Conservation (phyloP, 805 yeast genomes). For the Starmerella asiatica region DNA sequence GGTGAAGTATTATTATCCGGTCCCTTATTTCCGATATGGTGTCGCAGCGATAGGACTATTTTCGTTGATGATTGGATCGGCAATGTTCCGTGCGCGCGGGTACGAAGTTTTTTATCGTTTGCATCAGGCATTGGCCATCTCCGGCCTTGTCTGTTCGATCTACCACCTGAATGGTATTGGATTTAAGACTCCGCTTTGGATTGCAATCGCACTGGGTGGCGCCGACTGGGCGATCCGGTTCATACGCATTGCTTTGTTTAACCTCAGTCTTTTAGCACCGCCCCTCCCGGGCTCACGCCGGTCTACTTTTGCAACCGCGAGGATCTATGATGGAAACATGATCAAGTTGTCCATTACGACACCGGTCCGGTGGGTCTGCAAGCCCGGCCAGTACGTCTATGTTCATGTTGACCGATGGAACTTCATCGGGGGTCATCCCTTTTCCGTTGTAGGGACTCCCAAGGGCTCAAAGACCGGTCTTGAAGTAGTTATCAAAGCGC, state of each 20-base stretch:
- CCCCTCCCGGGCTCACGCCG: slow-evolving; percentile 29
- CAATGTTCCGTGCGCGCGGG: slow-evolving; percentile 36
- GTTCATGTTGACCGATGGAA: slow-evolving; percentile 35
- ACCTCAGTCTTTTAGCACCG: slow-evolving; percentile 23
- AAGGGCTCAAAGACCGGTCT: slow-evolving; percentile 32
- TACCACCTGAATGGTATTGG: slow-evolving; percentile 40
- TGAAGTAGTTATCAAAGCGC: slow-evolving; percentile 38
- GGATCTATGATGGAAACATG: slow-evolving; percentile 31
- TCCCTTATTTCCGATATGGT: slow-evolving; percentile 28
- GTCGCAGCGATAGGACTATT: slow-evolving; percentile 27
- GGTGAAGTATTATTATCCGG: slow-evolving; percentile 25
- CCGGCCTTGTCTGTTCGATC: slow-evolving; percentile 44
- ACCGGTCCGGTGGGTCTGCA: slow-evolving; percentile 41
- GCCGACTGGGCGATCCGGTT: slow-evolving; percentile 49
- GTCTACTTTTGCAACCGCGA: slow-evolving; percentile 29
- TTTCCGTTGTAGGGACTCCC: slow-evolving; percentile 36
- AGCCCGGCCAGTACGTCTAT: slow-evolving; percentile 53
- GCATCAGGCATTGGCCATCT: slow-evolving; percentile 42
- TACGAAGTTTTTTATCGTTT: slow-evolving; percentile 44
- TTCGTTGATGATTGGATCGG: slow-evolving; percentile 34
- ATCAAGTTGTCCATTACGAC: slow-evolving; percentile 38
- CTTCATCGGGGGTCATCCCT: slow-evolving; percentile 60
- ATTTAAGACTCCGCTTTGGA: slow-evolving; percentile 41
- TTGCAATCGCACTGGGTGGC: slow-evolving; percentile 51
- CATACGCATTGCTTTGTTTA: slow-evolving; percentile 33